Evolutionary conservation across 345 rosid genomes (phyloP), one percentile per base, ranked within the genome.

Genomic region (Boechera divaricarpa): DNA sequence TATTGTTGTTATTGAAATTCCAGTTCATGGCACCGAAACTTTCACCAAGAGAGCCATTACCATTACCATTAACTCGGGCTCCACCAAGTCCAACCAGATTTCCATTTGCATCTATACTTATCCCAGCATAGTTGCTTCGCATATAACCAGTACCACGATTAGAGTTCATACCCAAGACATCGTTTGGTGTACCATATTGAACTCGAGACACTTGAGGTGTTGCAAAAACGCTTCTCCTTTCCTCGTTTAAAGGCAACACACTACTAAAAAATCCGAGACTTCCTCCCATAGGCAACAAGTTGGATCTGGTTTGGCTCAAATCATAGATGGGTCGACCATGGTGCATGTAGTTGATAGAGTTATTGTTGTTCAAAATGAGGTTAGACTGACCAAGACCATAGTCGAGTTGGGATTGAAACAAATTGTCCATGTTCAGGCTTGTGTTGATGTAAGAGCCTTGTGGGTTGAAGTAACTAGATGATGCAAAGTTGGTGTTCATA

Each of bases 401-500:
- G 52, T 72, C 55, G 12, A n/a, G 26, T 10, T 65, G 72, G 10
- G 67, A 31, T 8, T 32, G 2, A 2, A 13, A 64, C 11, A 3
- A 5, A 53, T 31, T 56, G 5, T 56, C 41, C 24, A 4, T 18
- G 51, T 1, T 2, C 32, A 9, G 33, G n/a, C 31, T 3, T 48
- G 21, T 18, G 15, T 10, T 39, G 56, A 21, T 56, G 62, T 39
- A 10, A n/a, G 44, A 31, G 15, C 6, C 2, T 38, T 29, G 55
- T 29, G 45, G 29, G 18, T 38, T 18, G 32, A 42, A 21, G 67
- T 76, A 54, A 4, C 80, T 47, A 13, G 79, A 5, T 21, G 86
- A 35, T 70, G 2, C 73, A 5, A 81, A 76, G 45, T 38, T 69
- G 28, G 86, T 76, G 49, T 60, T 67, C 3, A 36, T 32, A 39